Evolutionary conservation across 768 basidiomycete species (phyloP), one percentile per base, ranked within the genome.

Genomic region (Russula sp.): DNA sequence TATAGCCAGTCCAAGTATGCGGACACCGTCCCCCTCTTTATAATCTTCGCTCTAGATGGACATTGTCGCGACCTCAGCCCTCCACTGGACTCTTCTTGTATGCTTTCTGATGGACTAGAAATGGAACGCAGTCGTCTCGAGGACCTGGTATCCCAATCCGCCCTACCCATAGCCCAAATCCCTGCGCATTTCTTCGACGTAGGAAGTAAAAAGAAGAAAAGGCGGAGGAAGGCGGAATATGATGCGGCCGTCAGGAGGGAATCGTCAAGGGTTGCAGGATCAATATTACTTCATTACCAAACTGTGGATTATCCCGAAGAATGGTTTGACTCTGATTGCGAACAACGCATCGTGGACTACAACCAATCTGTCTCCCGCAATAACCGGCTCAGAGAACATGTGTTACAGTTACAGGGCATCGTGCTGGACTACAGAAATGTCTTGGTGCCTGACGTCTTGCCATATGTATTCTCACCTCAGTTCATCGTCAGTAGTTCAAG

Each of bases 1-100:
- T 61, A 56, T 13, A 50, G 60, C 54, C 22, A 61, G 2, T 35
- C 54, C 38, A 29, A 50, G n/a, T 56, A 45, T 14, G 29, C 48
- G 10, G 1, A 32, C 6, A 6, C 51, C 20, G 7, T 51, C 13
- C 55, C 48, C 13, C 8, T 38, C 42, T 38, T 61, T 1, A 1
- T 34, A 14, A 36, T 50, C 41, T 11, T 61, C 22, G 54, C 60
- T 7, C 13, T 49, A 8, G 48, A 61, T 5, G 9, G 50, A 47
- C 35, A 32, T n/a, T 45, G 49, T 56, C 48, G 42, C 11, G 6
- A 29, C 36, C 35, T 50, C 48, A 9, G 7, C 8, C 52, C 38
- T 18, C 25, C 60, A 11, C 7, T 25, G 4, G 11, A 35, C 3
- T 14, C 1, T 25, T 51, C 14, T 8, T 56, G 50, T 32, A 10